These are phyloP conservation scores for Breviolum minutum DNA, from an alignment of 73 alveolate species.

Conservation along the genomic window DNA sequence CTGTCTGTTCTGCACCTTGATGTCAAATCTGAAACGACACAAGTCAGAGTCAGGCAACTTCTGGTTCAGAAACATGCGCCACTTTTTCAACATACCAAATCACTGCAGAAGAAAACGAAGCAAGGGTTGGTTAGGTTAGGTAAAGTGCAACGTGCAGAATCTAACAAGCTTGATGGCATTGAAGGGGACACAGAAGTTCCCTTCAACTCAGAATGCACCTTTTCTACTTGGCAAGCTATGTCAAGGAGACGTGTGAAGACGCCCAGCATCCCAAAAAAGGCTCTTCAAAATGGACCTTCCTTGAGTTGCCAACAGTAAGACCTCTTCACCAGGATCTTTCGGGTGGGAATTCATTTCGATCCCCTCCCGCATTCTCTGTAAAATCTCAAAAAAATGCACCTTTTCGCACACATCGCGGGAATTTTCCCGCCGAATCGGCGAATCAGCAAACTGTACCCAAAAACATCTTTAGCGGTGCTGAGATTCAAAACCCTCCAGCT, in stretches of 20 bases:
- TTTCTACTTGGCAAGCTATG: too few species aligned
- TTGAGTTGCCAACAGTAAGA: conserved; percentile 15
- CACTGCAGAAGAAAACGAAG: too few species aligned
- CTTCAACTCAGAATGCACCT: too few species aligned
- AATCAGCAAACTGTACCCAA: not conserved
- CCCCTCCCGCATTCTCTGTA: conserved; percentile 17
- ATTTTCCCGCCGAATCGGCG: not conserved
- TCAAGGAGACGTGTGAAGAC: not conserved
- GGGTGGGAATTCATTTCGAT: not conserved
- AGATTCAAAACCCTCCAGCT: not conserved
- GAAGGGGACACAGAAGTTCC: too few species aligned
- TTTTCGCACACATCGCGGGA: too few species aligned
- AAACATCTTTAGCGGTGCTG: not conserved
- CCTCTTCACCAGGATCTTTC: conserved; percentile 28
- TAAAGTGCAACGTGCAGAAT: too few species aligned
- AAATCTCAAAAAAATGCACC: not conserved
- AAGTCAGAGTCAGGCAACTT: too few species aligned
- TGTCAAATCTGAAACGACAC: not conserved
- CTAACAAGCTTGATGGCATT: too few species aligned
- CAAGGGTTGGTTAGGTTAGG: too few species aligned
- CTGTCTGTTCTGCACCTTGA: not conserved
- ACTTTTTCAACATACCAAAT: too few species aligned
- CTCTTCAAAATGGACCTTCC: not conserved
- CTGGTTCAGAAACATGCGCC: too few species aligned
- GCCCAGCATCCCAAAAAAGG: not conserved